Base-by-base conservation (phyloP, 140 eudicot species). In the Stevia rebaudiana region DNA sequence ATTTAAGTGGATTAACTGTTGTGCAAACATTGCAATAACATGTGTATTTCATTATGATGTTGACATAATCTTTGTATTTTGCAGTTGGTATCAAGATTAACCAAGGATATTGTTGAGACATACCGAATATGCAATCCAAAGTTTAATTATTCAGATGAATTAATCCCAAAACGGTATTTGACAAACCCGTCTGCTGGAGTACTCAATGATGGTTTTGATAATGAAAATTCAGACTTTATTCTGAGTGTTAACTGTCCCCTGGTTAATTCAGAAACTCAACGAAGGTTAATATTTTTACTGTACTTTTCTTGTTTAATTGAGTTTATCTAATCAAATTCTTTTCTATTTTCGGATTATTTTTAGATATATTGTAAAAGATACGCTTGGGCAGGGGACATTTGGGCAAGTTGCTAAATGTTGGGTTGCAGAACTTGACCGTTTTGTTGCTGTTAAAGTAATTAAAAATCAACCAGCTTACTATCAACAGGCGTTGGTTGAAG, bases 391-490 rank as follows among this genome's bases (percentile, higher is more conserved):
- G 68, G 99, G 99, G 73, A 94, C 99, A 6, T 94, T 94, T 73
- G 99, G 99, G 67, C 99, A 94, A 76, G 99, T 94, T 82, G 97
- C 95, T 17, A 94, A 94, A 79, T 94, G 99, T 65, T 94, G 95
- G 99, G 90, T 85, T 39, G 76, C 97, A 4, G 97, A 94, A 70
- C 77, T 86, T 43, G 81, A 78, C 49, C 82, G 95, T 78, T 94
- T 88, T 79, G 83, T 88, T 72, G 99, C 97, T 13, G 95, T 94
- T 25, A 94, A 94, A 79, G 62, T 94, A 40, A 94, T 94, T 5
- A 94, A 94, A 69, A 94, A 94, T 65, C 91, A 83, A 73, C 95
- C 97, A 58, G 97, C 99, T 42, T 94, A 85, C 74, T 87, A 88
- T 80, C 98, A 85, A 54, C 98, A 88, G 71, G 92, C 98, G n/a